These are phyloP conservation scores for Fusarium veterinarium DNA, from an alignment of 2,329 filamentous ascomycete genomes.

Conservation along the genomic window DNA sequence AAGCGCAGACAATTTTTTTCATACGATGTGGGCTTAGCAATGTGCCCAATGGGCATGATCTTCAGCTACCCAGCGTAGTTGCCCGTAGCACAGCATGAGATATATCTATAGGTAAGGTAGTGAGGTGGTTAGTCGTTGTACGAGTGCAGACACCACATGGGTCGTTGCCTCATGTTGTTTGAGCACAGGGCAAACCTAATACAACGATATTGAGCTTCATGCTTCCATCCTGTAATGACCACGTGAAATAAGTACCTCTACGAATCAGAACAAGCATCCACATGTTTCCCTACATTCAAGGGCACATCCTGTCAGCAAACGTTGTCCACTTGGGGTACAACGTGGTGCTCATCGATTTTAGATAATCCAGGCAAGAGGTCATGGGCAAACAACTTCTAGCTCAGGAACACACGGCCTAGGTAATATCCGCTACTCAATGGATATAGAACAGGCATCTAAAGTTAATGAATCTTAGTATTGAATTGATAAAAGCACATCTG, in stretches of 20 bases:
- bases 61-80: neutral
- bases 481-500: slow-evolving; percentile 12
- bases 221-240: neutral
- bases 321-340: neutral
- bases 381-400: slow-evolving; percentile 11
- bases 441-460: neutral
- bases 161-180: slow-evolving; percentile 13
- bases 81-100: neutral
- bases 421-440: neutral
- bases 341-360: slow-evolving; percentile 2
- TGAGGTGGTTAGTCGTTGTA: neutral
- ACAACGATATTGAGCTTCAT: neutral
- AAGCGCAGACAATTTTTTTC: slow-evolving; percentile 11
- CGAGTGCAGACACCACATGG: neutral
- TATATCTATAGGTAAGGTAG: neutral
- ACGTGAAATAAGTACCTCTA: neutral
- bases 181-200: neutral
- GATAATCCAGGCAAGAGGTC: neutral
- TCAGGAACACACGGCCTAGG: neutral
- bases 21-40: slow-evolving; percentile 12
- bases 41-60: neutral
- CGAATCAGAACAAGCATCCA: neutral
- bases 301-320: neutral
- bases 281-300: slow-evolving; percentile 1
- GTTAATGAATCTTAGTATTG: slow-evolving; percentile 6